A percentile compares a stretch with the other conserved stretches of the same genome.
Conservation (phyloP, 106 monocot genomes). For the Cymbidium sinense region DNA sequence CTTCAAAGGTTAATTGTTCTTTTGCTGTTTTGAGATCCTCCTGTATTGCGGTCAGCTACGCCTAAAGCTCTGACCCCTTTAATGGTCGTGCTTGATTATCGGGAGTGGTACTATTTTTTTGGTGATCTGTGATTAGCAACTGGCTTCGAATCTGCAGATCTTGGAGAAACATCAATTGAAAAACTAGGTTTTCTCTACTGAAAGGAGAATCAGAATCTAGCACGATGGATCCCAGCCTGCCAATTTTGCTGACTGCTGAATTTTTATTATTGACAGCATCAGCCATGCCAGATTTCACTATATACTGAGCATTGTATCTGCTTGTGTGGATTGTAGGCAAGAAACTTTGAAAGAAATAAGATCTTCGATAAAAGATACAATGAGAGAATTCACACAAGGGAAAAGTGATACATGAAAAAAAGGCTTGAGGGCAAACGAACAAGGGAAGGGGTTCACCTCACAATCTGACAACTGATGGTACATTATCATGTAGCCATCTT, state of each 20-base stretch:
- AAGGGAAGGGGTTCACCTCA: too few species aligned
- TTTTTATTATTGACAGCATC: neutral
- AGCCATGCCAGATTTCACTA: neutral
- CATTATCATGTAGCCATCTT: too few species aligned
- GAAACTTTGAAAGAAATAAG: too few species aligned
- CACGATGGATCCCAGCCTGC: neutral
- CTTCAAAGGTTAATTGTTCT: slow-evolving; percentile 43
- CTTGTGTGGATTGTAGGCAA: too few species aligned
- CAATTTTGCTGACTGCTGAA: neutral
- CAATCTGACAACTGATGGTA: too few species aligned
- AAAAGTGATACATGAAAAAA: too few species aligned
- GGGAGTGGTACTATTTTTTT: slow-evolving; percentile 14
- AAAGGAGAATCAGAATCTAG: slow-evolving; percentile 5
- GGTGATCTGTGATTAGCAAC: slow-evolving; percentile 14
- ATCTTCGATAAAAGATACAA: too few species aligned
- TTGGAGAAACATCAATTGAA: neutral
- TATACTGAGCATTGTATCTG: too few species aligned
- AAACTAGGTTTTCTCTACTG: neutral
- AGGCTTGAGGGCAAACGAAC: too few species aligned
- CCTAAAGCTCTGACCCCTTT: slow-evolving; percentile 42
- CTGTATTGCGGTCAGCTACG: slow-evolving; percentile 25
- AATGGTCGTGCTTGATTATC: slow-evolving; percentile 23
- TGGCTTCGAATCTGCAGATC: slow-evolving; percentile 27
- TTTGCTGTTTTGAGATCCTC: slow-evolving; percentile 73
- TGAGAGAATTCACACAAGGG: neutral